Evolutionary conservation across 2,329 filamentous ascomycete species (phyloP).

Genomic region (Neonectria hederae): DNA sequence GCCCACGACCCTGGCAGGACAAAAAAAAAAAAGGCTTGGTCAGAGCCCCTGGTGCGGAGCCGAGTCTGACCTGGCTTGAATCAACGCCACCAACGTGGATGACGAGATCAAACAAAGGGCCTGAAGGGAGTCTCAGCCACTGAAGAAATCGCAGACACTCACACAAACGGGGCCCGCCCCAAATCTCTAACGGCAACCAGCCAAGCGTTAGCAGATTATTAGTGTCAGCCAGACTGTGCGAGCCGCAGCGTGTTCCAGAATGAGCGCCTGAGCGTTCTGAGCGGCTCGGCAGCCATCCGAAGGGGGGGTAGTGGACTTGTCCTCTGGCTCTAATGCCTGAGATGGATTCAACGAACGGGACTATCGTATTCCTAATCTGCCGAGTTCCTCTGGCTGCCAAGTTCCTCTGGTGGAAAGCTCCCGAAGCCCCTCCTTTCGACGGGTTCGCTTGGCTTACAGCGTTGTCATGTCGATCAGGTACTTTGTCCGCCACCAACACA

Average conservation of each 20-base stretch:
- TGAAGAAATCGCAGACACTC: background rate
- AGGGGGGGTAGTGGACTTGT: background rate
- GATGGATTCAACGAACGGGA: background rate
- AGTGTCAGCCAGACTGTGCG: background rate
- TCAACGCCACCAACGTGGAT: conserved; percentile 9
- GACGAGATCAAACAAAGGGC: conserved; percentile 9
- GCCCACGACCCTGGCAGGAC: background rate
- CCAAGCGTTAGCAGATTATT: background rate
- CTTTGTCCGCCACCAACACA: background rate
- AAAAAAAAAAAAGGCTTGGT: background rate
- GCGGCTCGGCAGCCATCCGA: background rate
- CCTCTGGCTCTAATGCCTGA: background rate
- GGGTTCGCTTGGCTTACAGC: background rate
- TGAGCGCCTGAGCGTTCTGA: background rate
- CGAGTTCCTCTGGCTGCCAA: no score
- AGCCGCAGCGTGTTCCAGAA: conserved; percentile 1
- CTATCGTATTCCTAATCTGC: background rate
- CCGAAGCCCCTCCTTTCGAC: background rate
- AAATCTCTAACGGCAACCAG: conserved; percentile 9
- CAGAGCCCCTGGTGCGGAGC: conserved; percentile 7
- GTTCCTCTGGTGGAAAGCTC: no score
- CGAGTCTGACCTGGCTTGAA: conserved; percentile 10
- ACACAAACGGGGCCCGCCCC: background rate
- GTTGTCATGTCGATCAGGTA: background rate
- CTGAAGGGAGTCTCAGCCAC: conserved; percentile 2